Evolutionary conservation across 805 yeast genomes (phyloP).

Genomic region (Metschnikowia hibisci): DNA sequence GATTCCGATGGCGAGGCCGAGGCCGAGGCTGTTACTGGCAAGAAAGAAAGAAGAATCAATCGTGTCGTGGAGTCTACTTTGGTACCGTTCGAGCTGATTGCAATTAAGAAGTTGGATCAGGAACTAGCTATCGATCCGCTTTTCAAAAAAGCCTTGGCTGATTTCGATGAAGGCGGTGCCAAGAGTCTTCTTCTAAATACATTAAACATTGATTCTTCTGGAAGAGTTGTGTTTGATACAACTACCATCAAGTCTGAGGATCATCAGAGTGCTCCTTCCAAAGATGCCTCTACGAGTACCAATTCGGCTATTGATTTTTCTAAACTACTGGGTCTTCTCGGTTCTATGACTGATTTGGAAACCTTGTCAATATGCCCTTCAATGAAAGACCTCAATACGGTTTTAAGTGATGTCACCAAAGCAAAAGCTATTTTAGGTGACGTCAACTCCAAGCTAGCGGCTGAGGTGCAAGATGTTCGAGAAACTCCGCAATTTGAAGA

Average conservation of each 20-base stretch:
- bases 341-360: slow-evolving; percentile 19
- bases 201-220: slow-evolving; percentile 48
- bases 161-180: slow-evolving; percentile 82
- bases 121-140: slow-evolving; percentile 69
- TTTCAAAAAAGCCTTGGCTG: slow-evolving; percentile 69
- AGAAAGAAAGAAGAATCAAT: slow-evolving; percentile 15
- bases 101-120: slow-evolving; percentile 55
- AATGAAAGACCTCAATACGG: slow-evolving; percentile 53
- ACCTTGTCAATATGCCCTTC: slow-evolving; percentile 63
- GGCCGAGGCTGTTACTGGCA: slow-evolving; percentile 18
- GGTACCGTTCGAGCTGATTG: slow-evolving; percentile 43
- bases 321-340: slow-evolving; percentile 21
- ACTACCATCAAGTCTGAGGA: slow-evolving; percentile 25
- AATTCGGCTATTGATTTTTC: slow-evolving; percentile 20
- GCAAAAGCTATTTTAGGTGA: slow-evolving; percentile 45
- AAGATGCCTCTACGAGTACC: background rate
- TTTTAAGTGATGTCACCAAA: slow-evolving; percentile 50
- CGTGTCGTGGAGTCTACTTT: slow-evolving; percentile 22
- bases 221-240: slow-evolving; percentile 67
- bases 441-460: slow-evolving; percentile 34
- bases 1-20: slow-evolving; percentile 22
- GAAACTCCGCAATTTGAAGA: background rate
- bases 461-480: slow-evolving; percentile 13
- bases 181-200: slow-evolving; percentile 64
- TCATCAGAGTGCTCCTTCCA: slow-evolving; percentile 7